Evolutionary conservation across 1,284 basidiomycete species (phyloP).

Genomic region (Rhodotorula glutinis): DNA sequence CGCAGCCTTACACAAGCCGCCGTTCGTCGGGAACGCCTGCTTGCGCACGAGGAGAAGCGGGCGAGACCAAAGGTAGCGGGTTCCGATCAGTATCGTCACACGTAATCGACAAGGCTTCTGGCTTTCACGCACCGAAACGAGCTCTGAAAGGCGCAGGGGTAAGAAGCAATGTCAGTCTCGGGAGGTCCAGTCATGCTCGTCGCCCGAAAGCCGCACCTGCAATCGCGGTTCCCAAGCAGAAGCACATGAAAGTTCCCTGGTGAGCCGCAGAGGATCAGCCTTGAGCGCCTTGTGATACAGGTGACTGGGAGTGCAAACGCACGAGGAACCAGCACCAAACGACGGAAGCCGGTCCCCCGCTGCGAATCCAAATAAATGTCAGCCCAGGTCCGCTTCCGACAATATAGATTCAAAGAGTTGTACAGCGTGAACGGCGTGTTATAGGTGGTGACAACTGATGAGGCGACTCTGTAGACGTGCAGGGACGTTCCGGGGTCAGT

Average conservation of each 20-base stretch:
- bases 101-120: too few relatives aligned
- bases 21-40: slow-evolving; percentile 66
- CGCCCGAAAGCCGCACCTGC: slow-evolving; percentile 55
- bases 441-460: slow-evolving; percentile 74
- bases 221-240: slow-evolving; percentile 69
- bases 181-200: background rate
- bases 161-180: background rate
- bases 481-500: too few relatives aligned
- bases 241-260: slow-evolving; percentile 65
- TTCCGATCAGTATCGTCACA: too few relatives aligned
- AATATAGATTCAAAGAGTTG: too few relatives aligned
- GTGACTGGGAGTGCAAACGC: background rate
- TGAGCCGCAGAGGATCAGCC: background rate
- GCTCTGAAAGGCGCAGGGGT: background rate
- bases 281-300: background rate
- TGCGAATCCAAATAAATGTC: background rate
- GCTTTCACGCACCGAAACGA: slow-evolving; percentile 14
- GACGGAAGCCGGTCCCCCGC: slow-evolving; percentile 67
- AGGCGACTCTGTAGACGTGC: slow-evolving; percentile 57
- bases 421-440: slow-evolving; percentile 66
- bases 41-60: background rate
- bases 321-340: slow-evolving; percentile 67
- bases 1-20: slow-evolving; percentile 52
- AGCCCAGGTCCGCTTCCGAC: background rate
- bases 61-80: background rate